These are phyloP conservation scores for Podila epigama DNA, from an alignment of 192 early-diverging fungal genomes.

Conservation along the genomic window DNA sequence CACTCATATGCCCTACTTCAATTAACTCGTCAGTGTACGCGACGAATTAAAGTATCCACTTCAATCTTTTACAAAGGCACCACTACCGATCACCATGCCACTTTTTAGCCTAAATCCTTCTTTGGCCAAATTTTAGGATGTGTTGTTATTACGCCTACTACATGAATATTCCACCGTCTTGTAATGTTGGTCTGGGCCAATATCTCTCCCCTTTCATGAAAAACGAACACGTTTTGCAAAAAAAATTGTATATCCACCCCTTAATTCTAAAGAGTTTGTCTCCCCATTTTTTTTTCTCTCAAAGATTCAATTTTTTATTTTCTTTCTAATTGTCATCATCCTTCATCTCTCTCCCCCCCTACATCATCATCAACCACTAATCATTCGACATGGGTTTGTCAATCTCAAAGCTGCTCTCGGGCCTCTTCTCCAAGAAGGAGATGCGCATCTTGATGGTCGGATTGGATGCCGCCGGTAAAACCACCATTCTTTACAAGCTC, in stretches of 20 bases:
- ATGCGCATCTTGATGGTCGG: slow-evolving; percentile 99
- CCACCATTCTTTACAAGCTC: slow-evolving; percentile 99
- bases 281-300: not conserved
- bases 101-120: too few species aligned
- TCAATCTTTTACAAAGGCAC: too few species aligned
- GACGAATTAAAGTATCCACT: too few species aligned
- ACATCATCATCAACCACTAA: slow-evolving; percentile 1
- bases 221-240: too few species aligned
- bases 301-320: slow-evolving; percentile 28
- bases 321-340: slow-evolving; percentile 12
- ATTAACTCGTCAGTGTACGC: too few species aligned
- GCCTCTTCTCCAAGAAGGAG: slow-evolving; percentile 92
- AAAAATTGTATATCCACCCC: too few species aligned
- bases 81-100: too few species aligned
- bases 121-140: too few species aligned
- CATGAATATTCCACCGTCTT: too few species aligned
- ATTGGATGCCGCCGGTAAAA: slow-evolving; percentile 95
- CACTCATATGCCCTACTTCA: not conserved
- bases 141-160: too few species aligned
- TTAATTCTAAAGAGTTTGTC: not conserved
- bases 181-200: too few species aligned
- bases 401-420: slow-evolving; percentile 80
- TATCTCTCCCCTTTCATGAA: too few species aligned
- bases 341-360: not conserved
- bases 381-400: slow-evolving; percentile 77